Evolutionary conservation across 2,329 filamentous ascomycete genomes (phyloP).

Genomic region (Venturia aucupariae): DNA sequence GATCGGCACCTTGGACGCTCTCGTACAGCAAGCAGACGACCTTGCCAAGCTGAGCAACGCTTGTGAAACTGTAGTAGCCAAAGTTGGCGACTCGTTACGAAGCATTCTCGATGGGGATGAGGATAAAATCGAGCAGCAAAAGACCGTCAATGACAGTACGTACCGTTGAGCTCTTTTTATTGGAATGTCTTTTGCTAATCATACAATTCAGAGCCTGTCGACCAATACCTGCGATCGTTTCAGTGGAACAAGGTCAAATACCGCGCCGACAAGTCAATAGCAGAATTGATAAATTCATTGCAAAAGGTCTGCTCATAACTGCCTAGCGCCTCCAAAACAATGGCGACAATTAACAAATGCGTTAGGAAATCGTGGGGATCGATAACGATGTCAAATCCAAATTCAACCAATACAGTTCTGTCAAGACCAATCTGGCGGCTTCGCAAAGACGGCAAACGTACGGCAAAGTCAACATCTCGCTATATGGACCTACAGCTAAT

Average conservation of each 20-base stretch:
- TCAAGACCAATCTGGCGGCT: conserved; percentile 73
- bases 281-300: conserved; percentile 75
- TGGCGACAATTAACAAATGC: background rate
- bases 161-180: background rate
- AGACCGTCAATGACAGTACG: conserved; percentile 90
- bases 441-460: conserved; percentile 84
- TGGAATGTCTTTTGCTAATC: background rate
- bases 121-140: conserved; percentile 73
- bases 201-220: conserved; percentile 66
- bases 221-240: conserved; percentile 83
- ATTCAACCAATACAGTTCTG: conserved; percentile 85
- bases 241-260: conserved; percentile 98
- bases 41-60: conserved; percentile 74
- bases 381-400: conserved; percentile 95
- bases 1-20: conserved; percentile 88
- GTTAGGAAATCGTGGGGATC: conserved; percentile 74
- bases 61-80: conserved; percentile 74
- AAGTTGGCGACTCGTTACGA: conserved; percentile 78
- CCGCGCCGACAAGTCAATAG: conserved; percentile 79
- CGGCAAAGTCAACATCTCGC: conserved; percentile 22
- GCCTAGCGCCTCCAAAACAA: background rate
- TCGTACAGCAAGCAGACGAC: conserved; percentile 95
- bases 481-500: conserved; percentile 8
- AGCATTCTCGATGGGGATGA: conserved; percentile 77
- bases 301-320: conserved; percentile 57